A percentile compares a stretch with the other conserved stretches of the same genome.
Conservation (phyloP, 1,284 basidiomycete species). For the Kalmanozyma brasiliensis region DNA sequence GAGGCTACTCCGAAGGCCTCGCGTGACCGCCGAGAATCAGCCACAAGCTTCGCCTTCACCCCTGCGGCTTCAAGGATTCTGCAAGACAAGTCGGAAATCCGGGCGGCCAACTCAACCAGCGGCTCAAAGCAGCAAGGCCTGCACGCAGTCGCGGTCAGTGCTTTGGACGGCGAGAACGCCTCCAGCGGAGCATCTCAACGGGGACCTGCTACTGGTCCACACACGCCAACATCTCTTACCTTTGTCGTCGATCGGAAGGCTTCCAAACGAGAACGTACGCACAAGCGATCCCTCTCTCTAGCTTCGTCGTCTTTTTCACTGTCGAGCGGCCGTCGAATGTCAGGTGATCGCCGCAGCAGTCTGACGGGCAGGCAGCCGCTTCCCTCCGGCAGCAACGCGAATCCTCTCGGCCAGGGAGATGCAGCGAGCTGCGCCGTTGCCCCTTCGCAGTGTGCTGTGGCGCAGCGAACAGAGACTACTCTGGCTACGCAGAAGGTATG, state of each 20-base stretch:
- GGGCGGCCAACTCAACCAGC: too few relatives aligned
- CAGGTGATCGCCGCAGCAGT: constrained; percentile 12
- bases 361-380: constrained; percentile 13
- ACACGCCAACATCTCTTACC: constrained; percentile 2
- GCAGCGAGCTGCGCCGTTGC: not conserved
- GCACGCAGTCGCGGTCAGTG: too few relatives aligned
- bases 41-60: constrained; percentile 12
- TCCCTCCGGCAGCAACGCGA: not conserved
- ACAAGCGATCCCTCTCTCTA: constrained; percentile 21
- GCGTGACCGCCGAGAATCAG: constrained; percentile 17
- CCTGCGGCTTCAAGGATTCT: constrained; percentile 1
- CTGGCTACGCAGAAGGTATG: too few relatives aligned
- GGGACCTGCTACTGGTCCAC: not conserved
- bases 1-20: constrained; percentile 18
- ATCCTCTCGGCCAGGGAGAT: not conserved
- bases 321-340: constrained; percentile 1
- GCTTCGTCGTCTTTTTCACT: constrained; percentile 26
- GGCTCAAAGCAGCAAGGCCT: too few relatives aligned
- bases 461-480: too few relatives aligned
- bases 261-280: not conserved
- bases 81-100: not conserved
- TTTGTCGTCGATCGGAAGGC: constrained; percentile 3
- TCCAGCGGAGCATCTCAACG: not conserved
- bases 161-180: not conserved
- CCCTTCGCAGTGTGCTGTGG: not conserved